A percentile compares a stretch with the other conserved stretches of the same genome.
These are phyloP conservation scores for Colletotrichum navitas DNA, from an alignment of 2,329 filamentous ascomycete genomes.

Conservation along the genomic window DNA sequence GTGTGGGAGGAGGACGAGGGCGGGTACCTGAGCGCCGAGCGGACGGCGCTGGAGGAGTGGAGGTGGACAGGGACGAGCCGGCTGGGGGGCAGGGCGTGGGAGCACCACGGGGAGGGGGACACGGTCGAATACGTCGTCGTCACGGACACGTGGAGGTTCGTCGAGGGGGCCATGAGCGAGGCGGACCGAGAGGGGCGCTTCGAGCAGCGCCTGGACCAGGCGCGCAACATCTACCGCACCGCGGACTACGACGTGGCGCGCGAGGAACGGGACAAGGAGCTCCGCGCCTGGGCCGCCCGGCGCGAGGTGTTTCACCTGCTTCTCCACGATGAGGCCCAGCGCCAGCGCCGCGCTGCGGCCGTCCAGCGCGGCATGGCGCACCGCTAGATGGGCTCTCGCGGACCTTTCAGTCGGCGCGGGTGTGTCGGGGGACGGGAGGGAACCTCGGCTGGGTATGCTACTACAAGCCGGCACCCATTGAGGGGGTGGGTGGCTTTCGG, in stretches of 20 bases:
- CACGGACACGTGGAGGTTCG: slow-evolving; percentile 29
- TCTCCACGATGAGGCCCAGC: too few relatives aligned
- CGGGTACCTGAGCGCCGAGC: slow-evolving; percentile 27
- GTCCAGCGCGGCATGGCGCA: too few relatives aligned
- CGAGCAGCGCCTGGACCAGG: background rate
- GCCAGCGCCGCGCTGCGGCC: too few relatives aligned
- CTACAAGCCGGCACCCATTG: too few relatives aligned
- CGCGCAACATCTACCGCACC: background rate
- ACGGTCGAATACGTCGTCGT: slow-evolving; percentile 36
- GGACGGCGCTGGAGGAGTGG: slow-evolving; percentile 26
- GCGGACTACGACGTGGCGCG: background rate
- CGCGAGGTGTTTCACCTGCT: background rate
- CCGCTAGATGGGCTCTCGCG: too few relatives aligned
- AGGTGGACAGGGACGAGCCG: slow-evolving; percentile 25
- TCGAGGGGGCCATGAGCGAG: slow-evolving; percentile 15
- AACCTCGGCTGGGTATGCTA: too few relatives aligned
- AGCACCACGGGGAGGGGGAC: slow-evolving; percentile 26
- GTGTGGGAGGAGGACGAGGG: background rate
- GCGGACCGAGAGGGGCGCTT: slow-evolving; percentile 13
- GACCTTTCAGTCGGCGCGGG: too few relatives aligned
- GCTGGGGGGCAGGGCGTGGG: slow-evolving; percentile 19
- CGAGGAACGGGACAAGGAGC: background rate
- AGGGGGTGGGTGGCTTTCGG: too few relatives aligned
- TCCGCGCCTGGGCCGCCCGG: background rate
- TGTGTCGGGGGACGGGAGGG: too few relatives aligned